Percentiles rank a stretch among this genome's conserved stretches.
Conservation (phyloP, 2,329 filamentous ascomycete species). For the Aureobasidium zeae region DNA sequence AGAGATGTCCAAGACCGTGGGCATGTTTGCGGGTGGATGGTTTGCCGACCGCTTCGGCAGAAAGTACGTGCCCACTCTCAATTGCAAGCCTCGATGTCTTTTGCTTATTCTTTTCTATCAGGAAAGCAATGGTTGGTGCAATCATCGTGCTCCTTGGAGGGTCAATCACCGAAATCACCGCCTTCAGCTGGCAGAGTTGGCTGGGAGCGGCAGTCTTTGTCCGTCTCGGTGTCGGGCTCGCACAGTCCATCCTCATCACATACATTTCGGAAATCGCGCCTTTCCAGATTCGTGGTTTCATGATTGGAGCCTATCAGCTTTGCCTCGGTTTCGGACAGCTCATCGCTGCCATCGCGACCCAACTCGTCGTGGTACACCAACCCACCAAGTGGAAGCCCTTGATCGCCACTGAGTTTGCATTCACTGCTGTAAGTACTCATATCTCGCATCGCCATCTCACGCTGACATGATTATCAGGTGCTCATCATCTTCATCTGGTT, state of each 20-base stretch:
- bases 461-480: constrained; percentile 12
- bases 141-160: constrained; percentile 18
- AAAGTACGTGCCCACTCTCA: not conserved
- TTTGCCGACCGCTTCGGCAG: not conserved
- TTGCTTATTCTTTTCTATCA: not conserved
- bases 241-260: constrained; percentile 18
- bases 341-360: constrained; percentile 16
- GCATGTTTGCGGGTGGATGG: constrained; percentile 17
- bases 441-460: not conserved
- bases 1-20: constrained; percentile 19
- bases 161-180: constrained; percentile 17
- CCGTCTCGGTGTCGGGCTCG: constrained; percentile 19
- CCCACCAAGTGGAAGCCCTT: constrained; percentile 18
- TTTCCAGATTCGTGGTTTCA: constrained; percentile 19
- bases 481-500: constrained; percentile 18
- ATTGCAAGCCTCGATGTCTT: not conserved
- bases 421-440: constrained; percentile 16
- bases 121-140: constrained; percentile 17
- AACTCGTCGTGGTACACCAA: constrained; percentile 16
- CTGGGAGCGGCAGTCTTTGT: constrained; percentile 18
- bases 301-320: constrained; percentile 19
- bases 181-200: constrained; percentile 18
- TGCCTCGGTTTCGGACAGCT: constrained; percentile 18
- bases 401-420: constrained; percentile 18
- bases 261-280: constrained; percentile 19